Evolutionary conservation across 169 alveolate species (phyloP), one percentile per base, ranked within the genome.

Genomic region (Cystoisospora suis): DNA sequence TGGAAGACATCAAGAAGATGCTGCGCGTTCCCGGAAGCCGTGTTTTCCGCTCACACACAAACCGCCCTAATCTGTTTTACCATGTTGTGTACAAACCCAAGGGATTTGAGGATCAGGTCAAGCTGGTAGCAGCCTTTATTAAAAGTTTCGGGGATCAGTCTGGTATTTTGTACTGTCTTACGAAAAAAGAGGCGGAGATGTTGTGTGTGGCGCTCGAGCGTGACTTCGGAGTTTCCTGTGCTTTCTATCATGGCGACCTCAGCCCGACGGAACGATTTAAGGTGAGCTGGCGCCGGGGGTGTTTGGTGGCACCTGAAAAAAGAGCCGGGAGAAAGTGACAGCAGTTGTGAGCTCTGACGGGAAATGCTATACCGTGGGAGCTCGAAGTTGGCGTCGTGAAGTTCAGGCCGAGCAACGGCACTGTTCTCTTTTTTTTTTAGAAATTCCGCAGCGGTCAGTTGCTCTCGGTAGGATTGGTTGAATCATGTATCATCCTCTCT

Each of bases 181-280:
- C 91, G 47, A 94, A 97, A 94, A 95, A 96, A 75, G 99, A 99
- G 89, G 98, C 99, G 65, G 99, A 98, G 94, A 96, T 92, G 81
- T 92, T 98, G 59, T 96, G 99, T 17, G 94, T 90, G 89, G 97
- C 94, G 80, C 91, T 98, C 59, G 23, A 56, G 72, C 95, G 93
- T 53, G 94, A 94, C 44, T 92, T 94, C 61, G 97, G 97, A 53
- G 92, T 94, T 44, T 94, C 93, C 58, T 86, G 87, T 69, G 81
- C 79, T 7, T 59, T 65, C 53, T 65, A 87, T 44, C 91, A 59
- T 7, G 86, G 87, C 23, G 91, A 61, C 79, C 40, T 65, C 29
- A 59, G 38, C 5, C 45, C 91, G 0, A 9, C n/a, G n/a, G n/a
- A n/a, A n/a, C n/a, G n/a, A n/a, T n/a, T n/a, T n/a, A n/a, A n/a